Percentiles rank a stretch among this genome's conserved stretches.
Conservation (phyloP, 768 basidiomycete genomes). For the Sarcomyxa edulis region DNA sequence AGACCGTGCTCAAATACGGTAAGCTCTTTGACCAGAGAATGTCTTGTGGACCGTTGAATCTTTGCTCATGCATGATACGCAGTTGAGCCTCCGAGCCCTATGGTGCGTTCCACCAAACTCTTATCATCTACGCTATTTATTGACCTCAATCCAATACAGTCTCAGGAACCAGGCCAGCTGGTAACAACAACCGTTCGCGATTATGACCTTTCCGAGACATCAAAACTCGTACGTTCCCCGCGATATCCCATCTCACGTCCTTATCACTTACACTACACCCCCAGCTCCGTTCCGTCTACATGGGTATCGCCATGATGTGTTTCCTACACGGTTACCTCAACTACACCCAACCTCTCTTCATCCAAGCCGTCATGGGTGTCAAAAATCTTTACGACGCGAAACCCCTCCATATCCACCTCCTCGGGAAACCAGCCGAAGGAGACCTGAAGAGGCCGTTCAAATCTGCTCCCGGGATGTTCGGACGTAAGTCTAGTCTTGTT, state of each 20-base stretch:
- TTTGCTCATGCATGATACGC: neutral
- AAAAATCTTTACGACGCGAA: conserved; percentile 89
- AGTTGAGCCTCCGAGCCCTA: conserved; percentile 75
- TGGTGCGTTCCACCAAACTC: conserved; percentile 65
- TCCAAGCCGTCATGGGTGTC: conserved; percentile 92
- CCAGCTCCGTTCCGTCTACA: conserved; percentile 62
- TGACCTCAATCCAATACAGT: no score
- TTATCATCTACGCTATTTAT: no score
- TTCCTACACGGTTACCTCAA: conserved; percentile 93
- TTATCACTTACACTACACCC: neutral
- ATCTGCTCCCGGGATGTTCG: conserved; percentile 62
- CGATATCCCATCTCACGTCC: neutral
- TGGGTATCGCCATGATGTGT: conserved; percentile 81
- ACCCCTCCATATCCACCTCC: conserved; percentile 73
- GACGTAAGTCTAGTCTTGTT: conserved; percentile 36
- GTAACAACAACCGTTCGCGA: conserved; percentile 91
- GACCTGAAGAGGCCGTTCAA: conserved; percentile 92
- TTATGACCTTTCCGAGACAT: conserved; percentile 87
- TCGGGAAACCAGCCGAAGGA: conserved; percentile 76
- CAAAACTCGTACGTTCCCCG: conserved; percentile 55
- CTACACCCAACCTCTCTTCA: conserved; percentile 95
- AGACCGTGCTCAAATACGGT: conserved; percentile 95
- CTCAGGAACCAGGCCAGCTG: conserved; percentile 64
- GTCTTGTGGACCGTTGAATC: neutral
- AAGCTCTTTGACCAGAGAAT: conserved; percentile 26